Conservation (phyloP, 208 protist species). For the Acanthamoeba divionensis region DNA sequence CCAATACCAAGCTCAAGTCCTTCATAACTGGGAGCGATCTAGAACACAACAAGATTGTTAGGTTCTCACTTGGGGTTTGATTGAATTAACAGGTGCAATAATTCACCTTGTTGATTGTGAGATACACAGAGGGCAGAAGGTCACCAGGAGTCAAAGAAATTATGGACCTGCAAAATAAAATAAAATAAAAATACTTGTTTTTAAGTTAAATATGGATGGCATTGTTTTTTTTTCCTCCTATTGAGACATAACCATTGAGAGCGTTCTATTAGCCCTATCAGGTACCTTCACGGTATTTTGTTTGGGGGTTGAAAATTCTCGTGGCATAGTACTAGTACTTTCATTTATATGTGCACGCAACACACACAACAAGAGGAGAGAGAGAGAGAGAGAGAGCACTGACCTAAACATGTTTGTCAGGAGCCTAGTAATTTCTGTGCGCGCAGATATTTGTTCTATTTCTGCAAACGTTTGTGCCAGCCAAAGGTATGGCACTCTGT, state of each 20-base stretch:
- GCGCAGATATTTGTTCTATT: background rate
- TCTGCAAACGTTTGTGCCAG: background rate
- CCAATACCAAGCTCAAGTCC: slow-evolving; percentile 97
- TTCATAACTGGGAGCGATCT: slow-evolving; percentile 92
- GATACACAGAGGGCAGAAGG: background rate
- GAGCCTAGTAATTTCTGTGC: slow-evolving; percentile 16
- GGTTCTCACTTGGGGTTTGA: background rate
- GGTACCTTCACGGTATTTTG: too few species aligned
- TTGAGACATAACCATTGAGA: too few species aligned
- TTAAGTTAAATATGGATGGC: too few species aligned
- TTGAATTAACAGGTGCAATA: background rate
- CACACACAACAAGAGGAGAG: background rate
- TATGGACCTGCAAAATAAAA: too few species aligned
- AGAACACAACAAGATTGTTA: background rate
- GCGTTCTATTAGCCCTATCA: too few species aligned
- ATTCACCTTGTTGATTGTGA: slow-evolving; percentile 32
- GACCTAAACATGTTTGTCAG: slow-evolving; percentile 36
- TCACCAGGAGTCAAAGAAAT: background rate
- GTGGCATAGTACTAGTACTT: too few species aligned
- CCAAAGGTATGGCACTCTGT: background rate
- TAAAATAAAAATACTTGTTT: too few species aligned
- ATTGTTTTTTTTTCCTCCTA: too few species aligned
- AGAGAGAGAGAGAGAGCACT: background rate
- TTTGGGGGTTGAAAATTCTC: too few species aligned
- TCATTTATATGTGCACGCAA: too few species aligned